Evolutionary conservation across 2,329 filamentous ascomycete genomes (phyloP).

Genomic region (Aspergillus sp.): DNA sequence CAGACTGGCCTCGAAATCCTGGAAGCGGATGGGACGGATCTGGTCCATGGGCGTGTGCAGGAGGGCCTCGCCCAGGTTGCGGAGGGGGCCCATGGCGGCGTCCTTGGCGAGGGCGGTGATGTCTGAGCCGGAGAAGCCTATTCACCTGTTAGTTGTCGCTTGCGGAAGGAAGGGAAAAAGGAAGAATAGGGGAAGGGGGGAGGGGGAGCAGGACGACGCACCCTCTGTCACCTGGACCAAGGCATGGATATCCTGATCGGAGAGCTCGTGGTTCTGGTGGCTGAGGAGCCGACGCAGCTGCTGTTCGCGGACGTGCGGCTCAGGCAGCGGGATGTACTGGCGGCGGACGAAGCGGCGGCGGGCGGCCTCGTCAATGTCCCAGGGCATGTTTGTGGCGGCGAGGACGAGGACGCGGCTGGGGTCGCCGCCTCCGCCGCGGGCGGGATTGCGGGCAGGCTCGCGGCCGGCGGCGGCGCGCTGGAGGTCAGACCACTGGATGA

Average conservation of each 20-base stretch:
- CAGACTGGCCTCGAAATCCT: conserved; percentile 82
- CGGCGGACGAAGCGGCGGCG: conserved; percentile 84
- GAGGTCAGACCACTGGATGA: conserved; percentile 95
- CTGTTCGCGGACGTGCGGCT: conserved; percentile 72
- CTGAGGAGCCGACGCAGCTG: conserved; percentile 78
- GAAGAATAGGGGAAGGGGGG: neutral
- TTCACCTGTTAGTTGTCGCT: conserved; percentile 4
- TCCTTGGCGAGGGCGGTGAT: conserved; percentile 97
- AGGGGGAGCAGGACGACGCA: conserved; percentile 37
- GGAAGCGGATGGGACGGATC: conserved; percentile 78
- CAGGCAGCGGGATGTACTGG: conserved; percentile 94
- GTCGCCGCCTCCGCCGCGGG: conserved; percentile 56
- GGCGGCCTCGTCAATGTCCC: conserved; percentile 96
- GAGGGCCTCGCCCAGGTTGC: conserved; percentile 84
- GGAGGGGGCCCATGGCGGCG: conserved; percentile 92
- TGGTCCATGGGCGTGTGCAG: conserved; percentile 92
- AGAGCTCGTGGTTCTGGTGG: conserved; percentile 81
- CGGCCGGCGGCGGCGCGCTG: conserved; percentile 87
- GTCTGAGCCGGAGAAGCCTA: conserved; percentile 96
- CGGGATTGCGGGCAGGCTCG: conserved; percentile 53
- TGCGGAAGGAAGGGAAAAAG: neutral
- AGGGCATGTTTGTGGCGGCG: conserved; percentile 92
- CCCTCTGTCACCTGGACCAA: conserved; percentile 83
- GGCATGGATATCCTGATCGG: conserved; percentile 65
- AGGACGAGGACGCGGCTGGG: conserved; percentile 86